phyloP scores from a whole-genome alignment of 352 stramenopile species.

The Phytophthora uliginosa region DNA sequence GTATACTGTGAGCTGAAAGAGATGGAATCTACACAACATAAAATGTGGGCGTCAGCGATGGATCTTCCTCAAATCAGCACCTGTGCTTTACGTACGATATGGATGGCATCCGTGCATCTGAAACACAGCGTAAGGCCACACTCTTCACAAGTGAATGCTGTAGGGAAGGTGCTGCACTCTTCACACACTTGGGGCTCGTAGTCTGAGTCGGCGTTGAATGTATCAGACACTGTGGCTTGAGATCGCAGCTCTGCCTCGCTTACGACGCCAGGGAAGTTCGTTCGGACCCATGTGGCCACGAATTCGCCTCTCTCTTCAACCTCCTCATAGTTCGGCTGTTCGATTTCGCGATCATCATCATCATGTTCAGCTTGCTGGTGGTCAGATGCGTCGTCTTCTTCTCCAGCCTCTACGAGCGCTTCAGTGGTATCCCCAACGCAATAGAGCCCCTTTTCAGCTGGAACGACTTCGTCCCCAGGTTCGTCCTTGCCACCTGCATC shows the following conservation, averaged over 20 bases:
- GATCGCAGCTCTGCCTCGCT: conserved; percentile 34
- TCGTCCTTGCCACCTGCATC: not conserved
- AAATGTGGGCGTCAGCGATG: not conserved
- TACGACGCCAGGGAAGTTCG: conserved; percentile 42
- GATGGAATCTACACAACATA: conserved; percentile 50
- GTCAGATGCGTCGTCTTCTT: not conserved
- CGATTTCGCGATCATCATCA: not conserved
- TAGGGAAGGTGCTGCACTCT: conserved; percentile 53
- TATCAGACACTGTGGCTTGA: not conserved
- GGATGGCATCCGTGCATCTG: conserved; percentile 75
- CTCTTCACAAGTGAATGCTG: conserved; percentile 50
- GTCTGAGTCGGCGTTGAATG: not conserved
- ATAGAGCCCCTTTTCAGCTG: not conserved
- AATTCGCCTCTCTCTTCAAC: not conserved
- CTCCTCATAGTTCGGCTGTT: not conserved
- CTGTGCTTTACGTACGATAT: conserved; percentile 60
- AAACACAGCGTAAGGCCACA: conserved; percentile 67
- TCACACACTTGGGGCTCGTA: conserved; percentile 41
- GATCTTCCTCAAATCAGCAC: not conserved
- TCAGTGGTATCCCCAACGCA: not conserved
- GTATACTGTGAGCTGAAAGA: conserved; percentile 49
- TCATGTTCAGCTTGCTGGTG: not conserved
- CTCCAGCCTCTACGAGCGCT: not conserved
- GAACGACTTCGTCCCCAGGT: not conserved
- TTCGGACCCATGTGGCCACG: conserved; percentile 46